Evolutionary conservation across 225 moss, liverwort and hornwort genomes (phyloP).

Genomic region (Polytrichum commune): DNA sequence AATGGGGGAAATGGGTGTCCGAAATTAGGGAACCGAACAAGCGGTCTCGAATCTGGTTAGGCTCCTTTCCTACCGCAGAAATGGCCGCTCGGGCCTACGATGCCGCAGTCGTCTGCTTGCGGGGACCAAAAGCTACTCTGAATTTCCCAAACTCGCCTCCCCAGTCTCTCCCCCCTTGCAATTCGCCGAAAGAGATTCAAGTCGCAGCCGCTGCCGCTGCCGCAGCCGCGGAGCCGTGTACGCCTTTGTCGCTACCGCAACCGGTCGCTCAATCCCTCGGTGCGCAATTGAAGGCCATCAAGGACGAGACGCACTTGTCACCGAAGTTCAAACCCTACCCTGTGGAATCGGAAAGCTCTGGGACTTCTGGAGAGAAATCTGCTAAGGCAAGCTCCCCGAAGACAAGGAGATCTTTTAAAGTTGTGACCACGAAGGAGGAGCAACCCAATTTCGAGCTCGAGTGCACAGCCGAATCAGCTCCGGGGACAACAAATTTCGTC

Average conservation of each 20-base stretch:
- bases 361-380: conserved; percentile 1
- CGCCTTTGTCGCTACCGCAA: neutral
- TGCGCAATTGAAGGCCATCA: neutral
- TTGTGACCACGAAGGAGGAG: neutral
- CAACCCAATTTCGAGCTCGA: neutral
- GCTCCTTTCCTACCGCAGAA: conserved; percentile 23
- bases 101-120: conserved; percentile 20
- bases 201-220: conserved; percentile 23
- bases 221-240: conserved; percentile 18
- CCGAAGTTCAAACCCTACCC: neutral
- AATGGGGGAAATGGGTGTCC: conserved; percentile 25
- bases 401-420: neutral
- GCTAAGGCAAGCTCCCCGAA: neutral
- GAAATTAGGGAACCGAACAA: conserved; percentile 26
- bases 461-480: neutral
- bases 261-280: neutral
- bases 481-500: neutral
- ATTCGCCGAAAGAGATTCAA: conserved; percentile 14
- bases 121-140: conserved; percentile 16
- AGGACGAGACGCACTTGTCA: neutral
- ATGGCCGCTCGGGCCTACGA: conserved; percentile 31
- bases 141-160: conserved; percentile 26
- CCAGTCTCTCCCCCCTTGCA: conserved; percentile 7
- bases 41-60: conserved; percentile 24
- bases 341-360: neutral